Percentiles rank a stretch among this genome's conserved stretches.
These are phyloP conservation scores for Steccherinum ochraceum DNA, from an alignment of 768 basidiomycete genomes.

Conservation along the genomic window DNA sequence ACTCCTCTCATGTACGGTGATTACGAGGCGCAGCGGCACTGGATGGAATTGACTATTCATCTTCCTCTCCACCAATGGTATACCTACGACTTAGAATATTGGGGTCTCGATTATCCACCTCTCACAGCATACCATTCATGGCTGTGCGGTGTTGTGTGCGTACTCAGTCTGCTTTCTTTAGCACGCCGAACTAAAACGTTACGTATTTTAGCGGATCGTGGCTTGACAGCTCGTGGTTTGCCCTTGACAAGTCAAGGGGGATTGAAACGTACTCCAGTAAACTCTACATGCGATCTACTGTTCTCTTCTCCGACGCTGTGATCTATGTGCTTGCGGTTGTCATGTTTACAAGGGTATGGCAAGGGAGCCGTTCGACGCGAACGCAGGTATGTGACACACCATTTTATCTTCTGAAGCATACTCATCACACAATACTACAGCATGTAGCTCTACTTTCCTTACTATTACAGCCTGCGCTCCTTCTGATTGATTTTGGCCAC, in stretches of 20 bases:
- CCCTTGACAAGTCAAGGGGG: constrained; percentile 61
- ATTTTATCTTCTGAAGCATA: neutral
- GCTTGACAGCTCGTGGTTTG: constrained; percentile 62
- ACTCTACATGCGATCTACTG: constrained; percentile 76
- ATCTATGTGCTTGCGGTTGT: constrained; percentile 73
- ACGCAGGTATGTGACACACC: constrained; percentile 54
- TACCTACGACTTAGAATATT: constrained; percentile 80
- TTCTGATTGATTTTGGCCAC: constrained; percentile 88
- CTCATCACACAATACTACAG: constrained; percentile 24
- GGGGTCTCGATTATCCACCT: constrained; percentile 95
- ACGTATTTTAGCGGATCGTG: constrained; percentile 35
- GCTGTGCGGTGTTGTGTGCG: constrained; percentile 73
- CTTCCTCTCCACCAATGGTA: constrained; percentile 80
- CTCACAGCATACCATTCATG: constrained; percentile 87
- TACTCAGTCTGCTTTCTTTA: constrained; percentile 9
- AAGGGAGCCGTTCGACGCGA: constrained; percentile 61
- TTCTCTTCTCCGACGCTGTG: constrained; percentile 59
- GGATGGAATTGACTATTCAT: constrained; percentile 89
- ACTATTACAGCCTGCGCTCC: constrained; percentile 75
- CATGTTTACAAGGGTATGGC: constrained; percentile 61
- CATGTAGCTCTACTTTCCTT: constrained; percentile 64
- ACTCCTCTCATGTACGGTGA: constrained; percentile 87
- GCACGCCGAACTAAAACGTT: neutral
- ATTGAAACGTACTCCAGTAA: constrained; percentile 62
- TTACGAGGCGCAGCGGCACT: constrained; percentile 91